Percentiles rank a stretch among this genome's conserved stretches.
These are phyloP conservation scores for Venturia asperata DNA, from an alignment of 2,329 filamentous ascomycete genomes.

Conservation along the genomic window DNA sequence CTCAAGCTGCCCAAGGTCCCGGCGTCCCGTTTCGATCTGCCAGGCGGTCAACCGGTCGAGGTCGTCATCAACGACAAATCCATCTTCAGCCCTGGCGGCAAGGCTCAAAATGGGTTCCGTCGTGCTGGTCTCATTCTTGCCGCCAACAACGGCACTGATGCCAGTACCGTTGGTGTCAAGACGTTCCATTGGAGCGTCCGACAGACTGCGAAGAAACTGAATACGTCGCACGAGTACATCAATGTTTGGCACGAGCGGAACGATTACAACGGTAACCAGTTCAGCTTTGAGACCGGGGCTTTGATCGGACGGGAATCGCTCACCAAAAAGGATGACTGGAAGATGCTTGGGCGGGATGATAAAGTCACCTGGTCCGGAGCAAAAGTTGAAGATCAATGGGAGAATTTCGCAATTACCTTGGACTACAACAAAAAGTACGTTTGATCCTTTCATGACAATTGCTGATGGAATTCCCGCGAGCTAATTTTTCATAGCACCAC, in stretches of 20 bases:
- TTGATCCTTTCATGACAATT: not conserved
- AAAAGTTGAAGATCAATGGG: constrained; percentile 47
- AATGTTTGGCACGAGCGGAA: constrained; percentile 33
- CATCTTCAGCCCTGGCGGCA: constrained; percentile 37
- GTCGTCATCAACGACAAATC: constrained; percentile 52
- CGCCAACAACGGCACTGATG: constrained; percentile 41
- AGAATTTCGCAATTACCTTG: constrained; percentile 55
- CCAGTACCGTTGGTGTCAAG: constrained; percentile 49
- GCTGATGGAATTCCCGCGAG: not conserved
- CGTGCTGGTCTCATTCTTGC: constrained; percentile 51
- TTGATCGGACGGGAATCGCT: constrained; percentile 38
- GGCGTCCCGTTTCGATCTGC: constrained; percentile 42
- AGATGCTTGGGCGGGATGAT: constrained; percentile 33
- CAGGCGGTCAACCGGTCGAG: constrained; percentile 41
- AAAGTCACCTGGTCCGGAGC: constrained; percentile 43
- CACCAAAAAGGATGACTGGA: constrained; percentile 39
- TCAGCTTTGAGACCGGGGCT: constrained; percentile 49
- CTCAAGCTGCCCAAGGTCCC: constrained; percentile 41
- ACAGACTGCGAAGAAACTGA: constrained; percentile 44
- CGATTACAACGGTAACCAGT: constrained; percentile 37
- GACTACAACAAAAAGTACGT: constrained; percentile 51
- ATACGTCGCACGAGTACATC: constrained; percentile 56
- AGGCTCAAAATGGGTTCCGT: constrained; percentile 53
- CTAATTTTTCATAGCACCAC: constrained; percentile 39
- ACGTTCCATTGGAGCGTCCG: constrained; percentile 55